phyloP scores from a whole-genome alignment of 75 land plant genomes.

The Picea sitchensis region DNA sequence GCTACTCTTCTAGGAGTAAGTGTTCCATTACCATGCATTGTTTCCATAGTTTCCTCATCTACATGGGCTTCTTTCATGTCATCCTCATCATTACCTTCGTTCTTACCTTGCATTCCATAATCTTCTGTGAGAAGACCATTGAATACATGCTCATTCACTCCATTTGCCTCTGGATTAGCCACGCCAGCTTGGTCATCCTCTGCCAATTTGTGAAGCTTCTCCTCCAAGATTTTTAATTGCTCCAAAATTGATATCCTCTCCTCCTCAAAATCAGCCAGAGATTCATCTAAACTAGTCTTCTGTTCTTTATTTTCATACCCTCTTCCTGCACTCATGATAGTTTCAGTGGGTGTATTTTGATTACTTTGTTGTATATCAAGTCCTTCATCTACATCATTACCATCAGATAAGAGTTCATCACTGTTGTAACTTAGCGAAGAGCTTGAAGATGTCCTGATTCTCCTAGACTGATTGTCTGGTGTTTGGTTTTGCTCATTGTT shows the following conservation, averaged over 20 bases:
- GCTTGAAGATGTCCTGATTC: conserved; percentile 16
- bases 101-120: neutral
- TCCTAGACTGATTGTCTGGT: conserved; percentile 12
- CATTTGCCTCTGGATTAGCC: conserved; percentile 11
- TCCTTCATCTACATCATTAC: conserved; percentile 33
- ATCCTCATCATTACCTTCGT: conserved; percentile 6
- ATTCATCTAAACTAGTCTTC: conserved; percentile 23
- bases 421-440: conserved; percentile 42
- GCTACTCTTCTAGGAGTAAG: conserved; percentile 19
- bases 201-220: conserved; percentile 44
- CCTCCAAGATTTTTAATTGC: conserved; percentile 60
- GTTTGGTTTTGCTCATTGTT: neutral
- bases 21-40: conserved; percentile 19
- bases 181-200: conserved; percentile 22
- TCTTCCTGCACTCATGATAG: conserved; percentile 27
- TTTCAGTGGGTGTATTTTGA: conserved; percentile 45
- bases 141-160: too few relatives aligned
- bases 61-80: conserved; percentile 20
- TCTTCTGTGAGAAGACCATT: neutral
- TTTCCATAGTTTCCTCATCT: conserved; percentile 28
- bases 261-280: conserved; percentile 60
- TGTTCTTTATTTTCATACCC: conserved; percentile 3
- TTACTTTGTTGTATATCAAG: conserved; percentile 16
- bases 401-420: conserved; percentile 42
- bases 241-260: conserved; percentile 64